Evolutionary conservation across 106 monocot genomes (phyloP).

Genomic region (Cymbidium sinense): DNA sequence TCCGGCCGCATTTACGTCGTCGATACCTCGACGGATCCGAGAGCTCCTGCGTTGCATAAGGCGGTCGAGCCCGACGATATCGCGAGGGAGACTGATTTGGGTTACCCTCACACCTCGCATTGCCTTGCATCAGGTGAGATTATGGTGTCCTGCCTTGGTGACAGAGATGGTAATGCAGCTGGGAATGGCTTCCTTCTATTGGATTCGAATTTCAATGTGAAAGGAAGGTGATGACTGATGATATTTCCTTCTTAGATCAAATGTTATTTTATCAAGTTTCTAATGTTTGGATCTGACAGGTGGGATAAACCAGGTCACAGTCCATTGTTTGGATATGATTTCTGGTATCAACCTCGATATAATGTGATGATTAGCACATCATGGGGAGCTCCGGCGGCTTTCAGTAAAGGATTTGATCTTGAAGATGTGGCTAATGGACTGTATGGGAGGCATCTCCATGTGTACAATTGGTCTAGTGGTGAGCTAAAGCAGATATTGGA

Average conservation of each 20-base stretch:
- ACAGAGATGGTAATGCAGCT: constrained; percentile 82
- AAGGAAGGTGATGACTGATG: constrained; percentile 89
- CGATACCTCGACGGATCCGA: constrained; percentile 61
- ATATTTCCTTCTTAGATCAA: not conserved
- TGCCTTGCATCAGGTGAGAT: constrained; percentile 96
- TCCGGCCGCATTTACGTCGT: constrained; percentile 88
- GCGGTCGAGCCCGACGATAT: constrained; percentile 80
- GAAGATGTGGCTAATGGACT: constrained; percentile 78
- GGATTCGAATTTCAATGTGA: constrained; percentile 94
- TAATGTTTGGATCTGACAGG: constrained; percentile 10
- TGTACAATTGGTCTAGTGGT: constrained; percentile 91
- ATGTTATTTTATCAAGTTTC: not conserved
- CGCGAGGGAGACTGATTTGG: constrained; percentile 70
- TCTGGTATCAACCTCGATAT: constrained; percentile 96
- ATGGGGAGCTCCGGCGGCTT: constrained; percentile 94
- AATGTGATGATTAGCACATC: constrained; percentile 95
- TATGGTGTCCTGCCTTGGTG: constrained; percentile 95
- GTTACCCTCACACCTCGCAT: constrained; percentile 93
- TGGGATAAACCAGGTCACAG: constrained; percentile 98
- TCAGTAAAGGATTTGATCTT: constrained; percentile 72
- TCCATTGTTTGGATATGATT: constrained; percentile 91
- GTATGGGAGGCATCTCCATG: constrained; percentile 79
- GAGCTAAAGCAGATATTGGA: constrained; percentile 91
- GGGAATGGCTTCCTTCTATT: constrained; percentile 86
- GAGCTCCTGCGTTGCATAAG: constrained; percentile 82